Evolutionary conservation across 1,284 basidiomycete genomes (phyloP), one percentile per base, ranked within the genome.

Genomic region (Marasmius oreades): DNA sequence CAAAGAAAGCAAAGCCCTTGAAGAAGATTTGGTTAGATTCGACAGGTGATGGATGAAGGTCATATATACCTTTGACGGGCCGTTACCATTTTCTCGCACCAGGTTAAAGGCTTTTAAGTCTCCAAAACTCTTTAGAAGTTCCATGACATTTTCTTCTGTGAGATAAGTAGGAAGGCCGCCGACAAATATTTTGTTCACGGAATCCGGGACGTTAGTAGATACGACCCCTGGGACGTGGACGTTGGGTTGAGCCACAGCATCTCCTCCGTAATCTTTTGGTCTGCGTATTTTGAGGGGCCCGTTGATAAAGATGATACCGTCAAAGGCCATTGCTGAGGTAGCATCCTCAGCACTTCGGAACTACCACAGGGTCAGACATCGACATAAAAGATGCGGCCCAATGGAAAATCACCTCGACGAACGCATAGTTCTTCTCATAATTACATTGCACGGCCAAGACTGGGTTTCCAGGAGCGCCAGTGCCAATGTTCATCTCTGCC

Each of bases 1-100:
- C 97, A 76, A 95, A 97, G 78, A 98, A 99, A 0, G 97, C 97
- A 72, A 98, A 99, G 61, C 97, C 97, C 91, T 95, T 14, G 42
- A 51, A 34, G 54, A 14, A 42, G 16, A 33, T 42, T 14, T n/a
- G 1, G 50, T 60, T 33, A 52, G 62, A 55, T 31, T 14, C 26
- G 8, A 22, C 47, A 28, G 39, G 53, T 51, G 50, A 8, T 44
- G 56, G 39, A 4, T 31, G 28, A 47, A 45, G 10, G 6, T 44
- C 26, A 37, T 50, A 66, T 72, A 54, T 55, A 90, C 93, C 81
- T 97, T 98, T n/a, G 92, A 95, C 24, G 85, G 76, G 43, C 91
- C 92, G 56, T 87, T 92, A 52, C 88, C 88, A 60, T 90, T 92
- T 69, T 99, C 97, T 62, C 96, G 90, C 61, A 99, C 96, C 56